Percentiles rank a stretch among this genome's conserved stretches.
Conservation (phyloP, 176 grass and related monocot genomes). For the Zea mays region DNA sequence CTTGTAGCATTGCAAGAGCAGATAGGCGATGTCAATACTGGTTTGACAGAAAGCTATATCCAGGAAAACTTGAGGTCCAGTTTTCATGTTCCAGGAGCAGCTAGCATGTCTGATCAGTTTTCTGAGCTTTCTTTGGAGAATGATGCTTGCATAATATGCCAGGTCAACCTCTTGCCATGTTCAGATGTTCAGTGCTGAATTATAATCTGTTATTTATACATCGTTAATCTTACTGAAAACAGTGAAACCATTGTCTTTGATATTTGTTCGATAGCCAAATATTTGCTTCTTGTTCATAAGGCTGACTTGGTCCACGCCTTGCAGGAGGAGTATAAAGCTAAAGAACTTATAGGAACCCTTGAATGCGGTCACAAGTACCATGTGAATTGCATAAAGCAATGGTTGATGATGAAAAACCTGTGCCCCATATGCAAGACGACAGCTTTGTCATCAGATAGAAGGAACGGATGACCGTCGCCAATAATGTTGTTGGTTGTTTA, state of each 20-base stretch:
- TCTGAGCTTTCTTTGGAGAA: constrained; percentile 40
- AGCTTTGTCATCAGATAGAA: constrained; percentile 49
- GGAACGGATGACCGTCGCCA: constrained; percentile 26
- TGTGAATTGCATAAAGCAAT: constrained; percentile 56
- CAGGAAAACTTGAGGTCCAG: constrained; percentile 46
- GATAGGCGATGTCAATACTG: constrained; percentile 63
- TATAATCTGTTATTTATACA: not conserved
- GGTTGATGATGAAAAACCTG: constrained; percentile 63
- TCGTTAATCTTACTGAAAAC: constrained; percentile 10
- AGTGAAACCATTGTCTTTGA: not conserved
- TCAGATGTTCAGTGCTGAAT: constrained; percentile 6
- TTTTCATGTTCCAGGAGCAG: constrained; percentile 25
- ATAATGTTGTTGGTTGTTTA: constrained; percentile 40
- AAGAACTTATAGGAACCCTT: constrained; percentile 52
- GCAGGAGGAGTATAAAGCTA: constrained; percentile 55
- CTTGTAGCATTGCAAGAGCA: constrained; percentile 68
- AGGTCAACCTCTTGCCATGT: constrained; percentile 46
- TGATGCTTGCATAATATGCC: constrained; percentile 71
- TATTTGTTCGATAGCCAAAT: constrained; percentile 1
- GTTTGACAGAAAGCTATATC: constrained; percentile 62
- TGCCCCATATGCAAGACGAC: constrained; percentile 73
- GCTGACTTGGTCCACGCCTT: constrained; percentile 13
- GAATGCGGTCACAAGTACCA: constrained; percentile 62
- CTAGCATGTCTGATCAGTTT: constrained; percentile 34
- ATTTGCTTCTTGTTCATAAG: constrained; percentile 13